These are phyloP conservation scores for Dictyostelium capitatum DNA, from an alignment of 78 protist genomes.

Conservation along the genomic window DNA sequence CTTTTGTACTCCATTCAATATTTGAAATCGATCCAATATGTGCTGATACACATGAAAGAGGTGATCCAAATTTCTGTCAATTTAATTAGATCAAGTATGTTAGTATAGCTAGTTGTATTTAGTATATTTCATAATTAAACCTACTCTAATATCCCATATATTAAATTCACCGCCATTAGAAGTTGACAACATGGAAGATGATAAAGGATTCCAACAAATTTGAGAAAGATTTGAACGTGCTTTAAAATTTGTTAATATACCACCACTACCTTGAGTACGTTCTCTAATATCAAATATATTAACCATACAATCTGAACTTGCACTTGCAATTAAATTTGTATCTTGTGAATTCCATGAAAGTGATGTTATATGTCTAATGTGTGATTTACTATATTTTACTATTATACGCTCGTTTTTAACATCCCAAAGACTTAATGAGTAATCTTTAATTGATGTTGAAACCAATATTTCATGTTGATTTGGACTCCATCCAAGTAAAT, in stretches of 20 bases:
- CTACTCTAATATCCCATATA: conserved; percentile 67
- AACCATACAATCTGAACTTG: conserved; percentile 42
- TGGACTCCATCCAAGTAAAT: conserved; percentile 21
- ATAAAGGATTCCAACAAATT: conserved; percentile 50
- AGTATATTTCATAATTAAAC: background rate
- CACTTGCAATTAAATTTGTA: conserved; percentile 41
- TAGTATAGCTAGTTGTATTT: too few species aligned
- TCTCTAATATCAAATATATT: conserved; percentile 68
- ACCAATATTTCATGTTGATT: background rate
- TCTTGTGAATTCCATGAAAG: conserved; percentile 42
- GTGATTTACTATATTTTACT: conserved; percentile 27
- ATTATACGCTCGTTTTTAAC: background rate
- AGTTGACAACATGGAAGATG: conserved; percentile 39
- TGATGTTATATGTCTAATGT: conserved; percentile 53
- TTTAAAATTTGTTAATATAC: background rate
- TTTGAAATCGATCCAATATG: conserved; percentile 54
- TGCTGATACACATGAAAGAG: conserved; percentile 33
- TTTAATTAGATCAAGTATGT: background rate
- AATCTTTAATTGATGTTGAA: background rate
- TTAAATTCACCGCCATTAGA: conserved; percentile 56
- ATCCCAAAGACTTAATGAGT: conserved; percentile 25
- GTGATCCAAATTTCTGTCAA: conserved; percentile 77
- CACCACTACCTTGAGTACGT: background rate
- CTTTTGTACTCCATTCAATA: conserved; percentile 39
- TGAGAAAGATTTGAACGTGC: conserved; percentile 41